Percentiles rank a stretch among this genome's conserved stretches.
Conservation (phyloP, 1,139 yeast genomes). For the Blastobotrys capitulatus region DNA sequence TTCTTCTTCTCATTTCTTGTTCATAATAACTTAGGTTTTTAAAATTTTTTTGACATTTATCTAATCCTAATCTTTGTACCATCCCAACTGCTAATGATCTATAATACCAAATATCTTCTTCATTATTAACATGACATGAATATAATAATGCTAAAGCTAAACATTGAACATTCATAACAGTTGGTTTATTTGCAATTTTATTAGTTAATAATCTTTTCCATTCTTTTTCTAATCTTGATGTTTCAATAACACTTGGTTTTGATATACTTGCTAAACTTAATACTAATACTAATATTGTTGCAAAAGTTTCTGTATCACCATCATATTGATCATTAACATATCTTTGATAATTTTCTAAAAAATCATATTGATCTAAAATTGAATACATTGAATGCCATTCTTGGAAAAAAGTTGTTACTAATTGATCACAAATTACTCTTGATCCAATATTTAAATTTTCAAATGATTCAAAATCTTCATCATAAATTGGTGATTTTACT, state of each 20-base stretch:
- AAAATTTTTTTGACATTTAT: slow-evolving; percentile 84
- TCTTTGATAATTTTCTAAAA: slow-evolving; percentile 51
- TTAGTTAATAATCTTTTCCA: slow-evolving; percentile 42
- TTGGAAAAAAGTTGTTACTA: slow-evolving; percentile 51
- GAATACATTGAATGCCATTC: slow-evolving; percentile 77
- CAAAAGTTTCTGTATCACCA: slow-evolving; percentile 22
- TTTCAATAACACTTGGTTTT: slow-evolving; percentile 10
- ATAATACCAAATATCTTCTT: slow-evolving; percentile 65
- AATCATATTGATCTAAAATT: slow-evolving; percentile 58
- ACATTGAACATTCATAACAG: slow-evolving; percentile 66
- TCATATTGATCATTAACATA: slow-evolving; percentile 29
- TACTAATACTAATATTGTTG: slow-evolving; percentile 43
- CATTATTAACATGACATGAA: slow-evolving; percentile 68
- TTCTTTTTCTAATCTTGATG: slow-evolving; percentile 7
- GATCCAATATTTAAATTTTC: slow-evolving; percentile 14
- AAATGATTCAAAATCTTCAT: neutral
- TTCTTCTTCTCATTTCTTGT: slow-evolving; percentile 74
- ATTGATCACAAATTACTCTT: slow-evolving; percentile 30
- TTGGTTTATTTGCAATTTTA: slow-evolving; percentile 52
- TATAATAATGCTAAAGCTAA: slow-evolving; percentile 64
- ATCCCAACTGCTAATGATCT: slow-evolving; percentile 73
- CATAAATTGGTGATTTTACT: neutral
- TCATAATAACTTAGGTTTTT: slow-evolving; percentile 44
- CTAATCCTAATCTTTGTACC: slow-evolving; percentile 82
- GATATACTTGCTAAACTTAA: slow-evolving; percentile 33